These are phyloP conservation scores for Teratosphaeria viscida DNA, from an alignment of 2,329 filamentous ascomycete genomes.

Conservation along the genomic window DNA sequence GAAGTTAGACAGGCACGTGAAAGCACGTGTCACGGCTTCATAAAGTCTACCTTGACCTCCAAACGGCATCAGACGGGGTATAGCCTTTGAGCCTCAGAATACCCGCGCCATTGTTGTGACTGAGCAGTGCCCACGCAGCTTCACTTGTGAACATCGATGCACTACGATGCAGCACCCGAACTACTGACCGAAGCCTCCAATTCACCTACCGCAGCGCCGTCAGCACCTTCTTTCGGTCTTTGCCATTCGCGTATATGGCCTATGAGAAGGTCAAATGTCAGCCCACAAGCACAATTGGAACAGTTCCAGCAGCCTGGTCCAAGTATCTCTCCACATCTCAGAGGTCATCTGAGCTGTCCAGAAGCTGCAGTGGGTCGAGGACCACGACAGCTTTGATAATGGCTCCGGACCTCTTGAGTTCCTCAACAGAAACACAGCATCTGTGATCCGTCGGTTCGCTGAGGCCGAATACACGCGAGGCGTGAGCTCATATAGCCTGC, in stretches of 20 bases:
- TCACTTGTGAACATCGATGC: not conserved
- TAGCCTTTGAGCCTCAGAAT: not conserved
- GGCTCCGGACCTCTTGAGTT: not conserved
- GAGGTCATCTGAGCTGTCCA: not conserved
- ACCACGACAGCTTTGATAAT: not conserved
- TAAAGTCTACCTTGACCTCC: not conserved
- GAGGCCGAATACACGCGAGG: not conserved
- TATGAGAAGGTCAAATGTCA: slow-evolving; percentile 25
- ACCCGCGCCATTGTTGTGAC: not conserved
- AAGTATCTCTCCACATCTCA: not conserved
- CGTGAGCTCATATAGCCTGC: not conserved
- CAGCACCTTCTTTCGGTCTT: slow-evolving; percentile 42
- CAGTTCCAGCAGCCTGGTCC: not conserved
- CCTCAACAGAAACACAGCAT: not conserved
- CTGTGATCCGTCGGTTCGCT: not conserved
- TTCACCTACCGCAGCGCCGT: not conserved
- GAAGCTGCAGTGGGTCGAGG: not conserved
- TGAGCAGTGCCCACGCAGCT: not conserved
- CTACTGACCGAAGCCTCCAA: not conserved
- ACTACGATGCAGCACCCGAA: not conserved
- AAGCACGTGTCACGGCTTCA: not conserved
- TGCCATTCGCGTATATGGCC: slow-evolving; percentile 69
- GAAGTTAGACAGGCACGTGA: not conserved
- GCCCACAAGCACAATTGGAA: not conserved
- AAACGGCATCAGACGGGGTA: not conserved